Percentiles rank a stretch among this genome's conserved stretches.
phyloP scores from a whole-genome alignment of 2,329 filamentous ascomycete genomes.

The Aureobasidium subglaciale region DNA sequence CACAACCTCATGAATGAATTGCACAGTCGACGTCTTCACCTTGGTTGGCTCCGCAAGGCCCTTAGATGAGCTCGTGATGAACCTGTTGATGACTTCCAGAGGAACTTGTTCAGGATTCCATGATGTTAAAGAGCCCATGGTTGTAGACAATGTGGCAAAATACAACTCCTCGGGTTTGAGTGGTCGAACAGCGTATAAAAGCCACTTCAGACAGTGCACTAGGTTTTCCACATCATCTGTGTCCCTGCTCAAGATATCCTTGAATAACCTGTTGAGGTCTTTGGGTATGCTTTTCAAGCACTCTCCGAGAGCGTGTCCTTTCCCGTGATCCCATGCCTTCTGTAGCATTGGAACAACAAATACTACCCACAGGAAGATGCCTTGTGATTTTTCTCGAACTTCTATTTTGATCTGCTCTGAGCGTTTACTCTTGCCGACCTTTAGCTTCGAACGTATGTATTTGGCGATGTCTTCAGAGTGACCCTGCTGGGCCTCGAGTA shows the following conservation, averaged over 20 bases:
- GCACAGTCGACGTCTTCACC: slow-evolving; percentile 30
- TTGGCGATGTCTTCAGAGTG: slow-evolving; percentile 28
- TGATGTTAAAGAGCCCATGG: background rate
- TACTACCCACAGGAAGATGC: background rate
- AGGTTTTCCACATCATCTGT: background rate
- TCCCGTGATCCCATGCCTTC: background rate
- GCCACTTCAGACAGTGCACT: background rate
- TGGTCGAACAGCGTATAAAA: background rate
- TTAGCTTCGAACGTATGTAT: background rate
- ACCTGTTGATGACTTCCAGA: slow-evolving; percentile 24
- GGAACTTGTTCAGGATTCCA: background rate
- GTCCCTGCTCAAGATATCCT: background rate
- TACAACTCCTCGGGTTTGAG: background rate
- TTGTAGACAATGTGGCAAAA: background rate
- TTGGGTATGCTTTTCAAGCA: background rate
- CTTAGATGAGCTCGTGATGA: slow-evolving; percentile 41
- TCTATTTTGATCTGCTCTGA: background rate
- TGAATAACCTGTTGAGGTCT: background rate
- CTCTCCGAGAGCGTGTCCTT: background rate
- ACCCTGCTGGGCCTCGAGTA: slow-evolving; percentile 31
- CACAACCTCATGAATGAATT: slow-evolving; percentile 51
- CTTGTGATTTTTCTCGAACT: background rate
- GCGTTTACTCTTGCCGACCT: background rate
- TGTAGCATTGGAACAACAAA: background rate
- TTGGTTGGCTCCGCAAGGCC: slow-evolving; percentile 42